These are phyloP conservation scores for Allomyces macrogynus DNA, from an alignment of 192 early-diverging fungal genomes.

Conservation along the genomic window DNA sequence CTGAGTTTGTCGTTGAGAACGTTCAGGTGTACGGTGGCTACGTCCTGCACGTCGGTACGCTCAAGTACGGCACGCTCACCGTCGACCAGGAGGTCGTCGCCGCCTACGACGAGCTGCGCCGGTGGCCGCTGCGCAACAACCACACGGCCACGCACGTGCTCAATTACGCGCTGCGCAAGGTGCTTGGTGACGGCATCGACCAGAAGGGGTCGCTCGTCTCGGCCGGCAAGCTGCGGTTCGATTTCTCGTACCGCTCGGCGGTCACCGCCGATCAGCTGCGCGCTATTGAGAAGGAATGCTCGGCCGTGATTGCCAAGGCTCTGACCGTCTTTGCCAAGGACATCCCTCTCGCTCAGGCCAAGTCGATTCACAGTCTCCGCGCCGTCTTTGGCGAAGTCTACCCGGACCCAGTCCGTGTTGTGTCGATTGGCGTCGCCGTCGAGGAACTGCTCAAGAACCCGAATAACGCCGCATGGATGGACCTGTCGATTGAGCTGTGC, in stretches of 20 bases:
- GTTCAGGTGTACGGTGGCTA: slow-evolving; percentile 86
- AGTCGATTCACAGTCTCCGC: slow-evolving; percentile 73
- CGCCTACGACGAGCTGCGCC: slow-evolving; percentile 70
- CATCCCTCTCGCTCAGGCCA: slow-evolving; percentile 58
- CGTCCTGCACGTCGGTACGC: slow-evolving; percentile 83
- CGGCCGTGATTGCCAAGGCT: slow-evolving; percentile 54
- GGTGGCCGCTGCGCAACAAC: slow-evolving; percentile 82
- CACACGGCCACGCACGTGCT: slow-evolving; percentile 91
- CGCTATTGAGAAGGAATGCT: slow-evolving; percentile 56
- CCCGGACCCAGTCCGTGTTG: slow-evolving; percentile 92
- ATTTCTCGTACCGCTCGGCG: slow-evolving; percentile 62
- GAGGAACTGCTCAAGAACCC: slow-evolving; percentile 67
- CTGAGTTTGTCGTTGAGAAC: slow-evolving; percentile 80
- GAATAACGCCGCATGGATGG: slow-evolving; percentile 55
- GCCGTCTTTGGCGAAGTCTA: slow-evolving; percentile 97
- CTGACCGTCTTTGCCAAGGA: slow-evolving; percentile 59
- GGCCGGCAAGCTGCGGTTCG: slow-evolving; percentile 90
- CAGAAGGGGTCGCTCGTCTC: slow-evolving; percentile 93
- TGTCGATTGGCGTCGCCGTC: slow-evolving; percentile 73
- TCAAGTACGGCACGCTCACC: slow-evolving; percentile 65
- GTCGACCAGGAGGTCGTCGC: slow-evolving; percentile 50
- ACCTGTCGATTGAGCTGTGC: slow-evolving; percentile 85
- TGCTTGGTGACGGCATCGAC: slow-evolving; percentile 57
- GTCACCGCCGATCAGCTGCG: slow-evolving; percentile 44
- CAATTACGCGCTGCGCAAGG: slow-evolving; percentile 77